phyloP scores from a whole-genome alignment of 73 alveolate genomes.

The Stentor roeselii region DNA sequence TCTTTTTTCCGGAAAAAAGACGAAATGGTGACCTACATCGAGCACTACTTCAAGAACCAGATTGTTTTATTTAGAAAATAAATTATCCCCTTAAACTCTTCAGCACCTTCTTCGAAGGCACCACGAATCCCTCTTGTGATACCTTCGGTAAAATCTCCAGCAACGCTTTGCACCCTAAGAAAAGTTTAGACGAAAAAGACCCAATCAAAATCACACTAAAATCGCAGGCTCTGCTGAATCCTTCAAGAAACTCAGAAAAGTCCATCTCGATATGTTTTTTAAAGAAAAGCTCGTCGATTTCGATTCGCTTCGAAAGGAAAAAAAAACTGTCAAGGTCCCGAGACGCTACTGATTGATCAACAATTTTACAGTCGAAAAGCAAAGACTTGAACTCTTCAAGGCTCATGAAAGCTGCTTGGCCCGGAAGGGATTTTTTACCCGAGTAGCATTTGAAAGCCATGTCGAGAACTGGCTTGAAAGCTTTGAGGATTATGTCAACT shows the following conservation, averaged over 20 bases:
- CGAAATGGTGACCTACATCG: too few species aligned
- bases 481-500: background rate
- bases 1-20: too few species aligned
- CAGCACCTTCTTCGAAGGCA: too few species aligned
- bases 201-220: too few species aligned
- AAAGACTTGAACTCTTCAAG: background rate
- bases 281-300: background rate
- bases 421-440: background rate
- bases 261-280: background rate
- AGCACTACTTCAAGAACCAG: too few species aligned
- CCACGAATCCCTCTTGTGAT: too few species aligned
- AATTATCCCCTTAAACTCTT: too few species aligned
- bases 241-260: background rate
- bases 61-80: too few species aligned
- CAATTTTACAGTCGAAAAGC: background rate
- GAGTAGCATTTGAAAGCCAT: background rate
- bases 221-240: slow-evolving; percentile 27
- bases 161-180: too few species aligned
- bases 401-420: background rate
- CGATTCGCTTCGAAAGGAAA: background rate
- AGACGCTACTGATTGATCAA: background rate
- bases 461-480: background rate
- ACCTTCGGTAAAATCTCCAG: too few species aligned
- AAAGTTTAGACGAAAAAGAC: too few species aligned
- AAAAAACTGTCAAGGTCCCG: background rate